Evolutionary conservation across 768 basidiomycete genomes (phyloP).

Genomic region (Daedaleopsis nitida): DNA sequence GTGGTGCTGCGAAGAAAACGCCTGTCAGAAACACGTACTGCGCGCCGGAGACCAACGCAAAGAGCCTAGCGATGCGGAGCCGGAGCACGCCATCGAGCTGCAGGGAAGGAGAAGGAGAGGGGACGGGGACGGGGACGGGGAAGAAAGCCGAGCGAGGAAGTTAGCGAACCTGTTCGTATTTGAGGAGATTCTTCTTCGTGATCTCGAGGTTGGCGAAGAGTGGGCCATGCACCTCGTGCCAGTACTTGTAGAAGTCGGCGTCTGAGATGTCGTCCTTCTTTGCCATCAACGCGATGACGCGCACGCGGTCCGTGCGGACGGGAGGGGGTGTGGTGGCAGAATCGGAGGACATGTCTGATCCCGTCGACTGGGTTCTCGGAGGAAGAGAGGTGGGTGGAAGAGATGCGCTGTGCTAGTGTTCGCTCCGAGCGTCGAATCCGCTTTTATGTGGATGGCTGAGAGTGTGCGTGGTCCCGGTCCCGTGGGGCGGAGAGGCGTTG

Average conservation of each 20-base stretch:
- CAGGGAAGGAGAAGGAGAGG: no score
- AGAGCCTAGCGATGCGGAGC: background rate
- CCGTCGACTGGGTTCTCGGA: no score
- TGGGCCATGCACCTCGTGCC: slow-evolving; percentile 15
- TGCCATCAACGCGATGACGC: slow-evolving; percentile 5
- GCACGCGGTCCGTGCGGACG: slow-evolving; percentile 5
- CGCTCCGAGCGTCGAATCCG: no score
- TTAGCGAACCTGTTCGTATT: slow-evolving; percentile 12
- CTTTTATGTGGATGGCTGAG: no score
- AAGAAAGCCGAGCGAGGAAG: background rate
- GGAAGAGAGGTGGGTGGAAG: no score
- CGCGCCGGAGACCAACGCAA: background rate
- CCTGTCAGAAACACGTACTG: background rate
- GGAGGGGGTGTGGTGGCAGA: background rate
- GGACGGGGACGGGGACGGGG: background rate
- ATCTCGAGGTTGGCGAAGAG: slow-evolving; percentile 12
- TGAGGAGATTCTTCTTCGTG: slow-evolving; percentile 12
- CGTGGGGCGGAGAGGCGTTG: no score
- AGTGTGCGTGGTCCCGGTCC: no score
- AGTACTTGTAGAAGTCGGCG: slow-evolving; percentile 13
- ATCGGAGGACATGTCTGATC: no score
- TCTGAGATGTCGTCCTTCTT: slow-evolving; percentile 11
- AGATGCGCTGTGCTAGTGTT: no score
- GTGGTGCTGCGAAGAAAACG: slow-evolving; percentile 4
- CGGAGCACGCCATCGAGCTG: no score